These are phyloP conservation scores for Pythium monospermum DNA, from an alignment of 352 stramenopile genomes.

Conservation along the genomic window DNA sequence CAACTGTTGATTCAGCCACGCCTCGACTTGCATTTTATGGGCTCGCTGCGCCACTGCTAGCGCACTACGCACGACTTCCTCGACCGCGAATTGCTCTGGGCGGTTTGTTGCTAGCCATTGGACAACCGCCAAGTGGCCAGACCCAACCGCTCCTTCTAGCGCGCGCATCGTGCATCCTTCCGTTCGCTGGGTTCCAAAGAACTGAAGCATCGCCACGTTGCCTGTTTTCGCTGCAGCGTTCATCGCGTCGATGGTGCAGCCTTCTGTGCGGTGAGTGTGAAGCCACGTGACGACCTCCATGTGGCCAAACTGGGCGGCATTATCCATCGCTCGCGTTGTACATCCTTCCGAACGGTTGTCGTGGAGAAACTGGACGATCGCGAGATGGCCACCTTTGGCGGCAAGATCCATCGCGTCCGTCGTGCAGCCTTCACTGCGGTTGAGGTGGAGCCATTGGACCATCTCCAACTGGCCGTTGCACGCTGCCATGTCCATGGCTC, in stretches of 20 bases:
- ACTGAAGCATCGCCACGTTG: slow-evolving; percentile 14
- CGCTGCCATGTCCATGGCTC: slow-evolving; percentile 19
- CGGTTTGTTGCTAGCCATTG: slow-evolving; percentile 9
- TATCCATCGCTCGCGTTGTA: slow-evolving; percentile 21
- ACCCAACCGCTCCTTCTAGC: not conserved
- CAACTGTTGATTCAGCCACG: slow-evolving; percentile 3
- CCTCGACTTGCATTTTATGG: not conserved
- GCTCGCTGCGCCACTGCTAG: not conserved
- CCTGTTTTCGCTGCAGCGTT: slow-evolving; percentile 12
- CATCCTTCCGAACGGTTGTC: slow-evolving; percentile 17
- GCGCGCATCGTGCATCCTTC: slow-evolving; percentile 17
- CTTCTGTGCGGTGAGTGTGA: slow-evolving; percentile 14
- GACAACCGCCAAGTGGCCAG: slow-evolving; percentile 1
- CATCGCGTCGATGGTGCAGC: slow-evolving; percentile 18
- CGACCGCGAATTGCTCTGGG: not conserved
- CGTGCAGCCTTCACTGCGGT: slow-evolving; percentile 17
- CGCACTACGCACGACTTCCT: not conserved
- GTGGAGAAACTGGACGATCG: slow-evolving; percentile 18
- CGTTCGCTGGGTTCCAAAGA: slow-evolving; percentile 4
- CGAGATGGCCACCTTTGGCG: slow-evolving; percentile 13
- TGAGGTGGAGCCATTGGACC: slow-evolving; percentile 14
- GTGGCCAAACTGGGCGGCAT: slow-evolving; percentile 17
- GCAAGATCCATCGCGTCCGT: slow-evolving; percentile 24
- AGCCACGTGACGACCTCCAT: slow-evolving; percentile 21
- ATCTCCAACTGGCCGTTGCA: slow-evolving; percentile 15